Conservation (phyloP, 306 rosid species). For the Castanospermum australe region DNA sequence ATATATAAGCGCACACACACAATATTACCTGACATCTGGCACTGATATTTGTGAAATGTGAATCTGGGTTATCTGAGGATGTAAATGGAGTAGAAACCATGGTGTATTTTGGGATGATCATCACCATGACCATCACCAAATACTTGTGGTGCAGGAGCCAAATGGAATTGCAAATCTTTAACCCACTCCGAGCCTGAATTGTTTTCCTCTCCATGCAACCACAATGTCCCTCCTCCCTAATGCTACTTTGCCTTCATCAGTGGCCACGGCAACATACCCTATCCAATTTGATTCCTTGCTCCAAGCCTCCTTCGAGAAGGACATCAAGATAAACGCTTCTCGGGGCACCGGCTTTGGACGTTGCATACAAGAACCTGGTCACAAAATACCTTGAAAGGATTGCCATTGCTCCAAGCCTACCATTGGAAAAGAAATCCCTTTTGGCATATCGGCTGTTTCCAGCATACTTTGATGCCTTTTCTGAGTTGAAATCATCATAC, state of each 20-base stretch:
- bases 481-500: constrained; percentile 65
- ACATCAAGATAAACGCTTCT: constrained; percentile 51
- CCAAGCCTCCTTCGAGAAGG: constrained; percentile 67
- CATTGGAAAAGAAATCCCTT: constrained; percentile 54
- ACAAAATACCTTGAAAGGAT: constrained; percentile 47
- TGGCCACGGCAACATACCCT: constrained; percentile 74
- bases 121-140: constrained; percentile 42
- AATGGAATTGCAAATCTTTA: constrained; percentile 43
- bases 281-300: constrained; percentile 76
- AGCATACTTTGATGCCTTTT: constrained; percentile 47
- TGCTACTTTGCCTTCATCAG: constrained; percentile 56
- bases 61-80: constrained; percentile 48
- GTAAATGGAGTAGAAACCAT: constrained; percentile 72
- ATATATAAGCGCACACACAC: not conserved
- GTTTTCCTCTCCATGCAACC: constrained; percentile 87
- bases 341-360: constrained; percentile 44
- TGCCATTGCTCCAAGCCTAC: constrained; percentile 45
- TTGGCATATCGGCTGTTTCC: constrained; percentile 52
- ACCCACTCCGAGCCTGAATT: constrained; percentile 60
- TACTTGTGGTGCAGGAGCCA: constrained; percentile 43
- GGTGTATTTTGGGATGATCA: constrained; percentile 44
- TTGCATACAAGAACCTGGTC: constrained; percentile 68
- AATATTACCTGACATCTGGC: constrained; percentile 59
- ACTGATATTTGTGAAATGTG: constrained; percentile 41
- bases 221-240: constrained; percentile 82